Base-by-base conservation (phyloP, 2,329 filamentous ascomycete genomes). In the Teratosphaeria destructans region DNA sequence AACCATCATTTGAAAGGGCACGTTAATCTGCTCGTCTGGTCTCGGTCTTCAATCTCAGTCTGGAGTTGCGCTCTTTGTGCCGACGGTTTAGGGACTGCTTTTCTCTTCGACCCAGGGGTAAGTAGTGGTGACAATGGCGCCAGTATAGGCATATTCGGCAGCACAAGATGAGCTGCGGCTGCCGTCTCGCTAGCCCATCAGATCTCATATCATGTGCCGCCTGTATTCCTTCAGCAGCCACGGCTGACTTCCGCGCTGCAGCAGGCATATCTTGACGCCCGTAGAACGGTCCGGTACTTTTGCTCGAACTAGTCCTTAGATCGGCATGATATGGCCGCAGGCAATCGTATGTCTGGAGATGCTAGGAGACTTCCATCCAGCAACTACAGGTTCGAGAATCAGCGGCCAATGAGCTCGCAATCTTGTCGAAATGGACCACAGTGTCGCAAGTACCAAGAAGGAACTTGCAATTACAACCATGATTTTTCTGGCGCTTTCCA, bases 401-500 rank as follows among this genome's bases (percentile, higher is more conserved):
- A 65, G 39, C 64, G 63, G 34, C 68, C 70, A 57, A 64, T 66
- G 61, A 66, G 58, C 56, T 59, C 57, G 39, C 63, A 66, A 37
- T 62, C 70, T 6, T 72, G 70, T 62, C 64, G 69, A 32, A 72
- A 72, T 62, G 70, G 70, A 23, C 70, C 69, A 43, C 67, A 70
- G 58, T 72, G 70, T 61, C 63, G 69, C 55, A 72, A 72, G 61
- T 65, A 62, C 35, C 67, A 70, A 65, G 70, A 72, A 65, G 70
- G 70, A 34, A 72, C 68, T 16, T 72, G 70, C 62, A 64, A 66
- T 57, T 72, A 67, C 64, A 71, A 69, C 57, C 70, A 72, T 63
- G 69, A 71, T 55, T 70, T 70, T 55, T 64, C 61, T 67, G 52
- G 57, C 65, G 47, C 57, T 47, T 27, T 27, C 23, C 55, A 56